Conservation (phyloP, 768 basidiomycete genomes). For the Dacryopinax spathularia region DNA sequence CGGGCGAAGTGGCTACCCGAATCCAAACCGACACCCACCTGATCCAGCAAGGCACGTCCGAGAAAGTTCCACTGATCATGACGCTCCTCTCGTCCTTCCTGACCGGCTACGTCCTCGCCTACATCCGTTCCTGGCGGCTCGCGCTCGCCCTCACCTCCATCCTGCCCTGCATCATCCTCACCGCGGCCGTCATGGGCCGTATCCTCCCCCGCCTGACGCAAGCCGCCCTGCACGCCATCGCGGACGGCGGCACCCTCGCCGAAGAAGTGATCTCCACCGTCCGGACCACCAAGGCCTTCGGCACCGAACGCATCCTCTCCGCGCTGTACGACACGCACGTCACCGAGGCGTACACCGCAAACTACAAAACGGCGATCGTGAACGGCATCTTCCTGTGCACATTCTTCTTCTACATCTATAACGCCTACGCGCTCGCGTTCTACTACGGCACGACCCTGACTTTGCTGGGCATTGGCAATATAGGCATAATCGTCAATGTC, state of each 20-base stretch:
- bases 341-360: constrained; percentile 16
- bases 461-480: constrained; percentile 15
- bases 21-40: constrained; percentile 28
- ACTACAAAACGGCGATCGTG: constrained; percentile 17
- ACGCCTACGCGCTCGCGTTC: constrained; percentile 26
- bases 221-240: constrained; percentile 21
- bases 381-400: constrained; percentile 20
- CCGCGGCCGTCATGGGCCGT: constrained; percentile 17
- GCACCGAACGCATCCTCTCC: constrained; percentile 23
- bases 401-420: constrained; percentile 27
- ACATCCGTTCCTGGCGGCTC: constrained; percentile 28
- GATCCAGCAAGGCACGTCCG: constrained; percentile 30
- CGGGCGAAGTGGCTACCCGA: constrained; percentile 34
- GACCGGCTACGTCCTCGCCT: constrained; percentile 28
- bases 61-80: constrained; percentile 23
- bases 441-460: constrained; percentile 29
- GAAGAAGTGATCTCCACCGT: constrained; percentile 32
- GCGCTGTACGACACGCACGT: constrained; percentile 25
- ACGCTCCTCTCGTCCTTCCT: constrained; percentile 23
- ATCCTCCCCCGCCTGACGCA: constrained; percentile 21
- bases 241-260: constrained; percentile 27
- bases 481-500: constrained; percentile 29
- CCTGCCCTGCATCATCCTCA: constrained; percentile 27
- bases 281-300: constrained; percentile 30
- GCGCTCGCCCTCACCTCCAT: constrained; percentile 28